Conservation (phyloP, 2,329 filamentous ascomycete species). For the Microsporum audouinii region DNA sequence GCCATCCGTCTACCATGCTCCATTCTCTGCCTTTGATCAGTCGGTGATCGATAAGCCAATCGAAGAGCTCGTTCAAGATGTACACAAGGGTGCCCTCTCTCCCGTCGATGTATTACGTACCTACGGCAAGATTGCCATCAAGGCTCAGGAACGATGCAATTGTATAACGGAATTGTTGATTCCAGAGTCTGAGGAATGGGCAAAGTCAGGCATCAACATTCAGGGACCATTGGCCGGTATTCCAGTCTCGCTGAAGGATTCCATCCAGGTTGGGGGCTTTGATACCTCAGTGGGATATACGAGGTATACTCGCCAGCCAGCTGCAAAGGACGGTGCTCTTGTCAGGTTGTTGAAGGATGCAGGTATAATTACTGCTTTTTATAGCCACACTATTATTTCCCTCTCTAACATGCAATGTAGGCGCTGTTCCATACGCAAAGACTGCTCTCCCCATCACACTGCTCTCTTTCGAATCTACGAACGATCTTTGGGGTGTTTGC, state of each 20-base stretch:
- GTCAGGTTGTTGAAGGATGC: constrained; percentile 73
- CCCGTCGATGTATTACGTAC: constrained; percentile 66
- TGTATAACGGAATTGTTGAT: constrained; percentile 82
- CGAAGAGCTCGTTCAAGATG: constrained; percentile 62
- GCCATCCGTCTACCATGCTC: constrained; percentile 51
- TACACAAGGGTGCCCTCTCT: constrained; percentile 55
- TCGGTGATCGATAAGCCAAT: constrained; percentile 62
- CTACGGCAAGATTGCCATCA: constrained; percentile 76
- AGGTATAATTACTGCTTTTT: constrained; percentile 28
- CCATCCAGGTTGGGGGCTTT: constrained; percentile 68
- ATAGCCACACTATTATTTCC: neutral
- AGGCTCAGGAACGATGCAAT: constrained; percentile 77
- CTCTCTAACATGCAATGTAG: constrained; percentile 21
- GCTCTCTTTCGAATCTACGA: constrained; percentile 71
- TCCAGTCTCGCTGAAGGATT: constrained; percentile 71
- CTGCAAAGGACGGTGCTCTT: constrained; percentile 56
- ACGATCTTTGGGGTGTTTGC: constrained; percentile 68
- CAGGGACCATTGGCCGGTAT: constrained; percentile 77
- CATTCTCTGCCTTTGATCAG: constrained; percentile 54
- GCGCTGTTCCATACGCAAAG: constrained; percentile 85
- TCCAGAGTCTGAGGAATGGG: constrained; percentile 64
- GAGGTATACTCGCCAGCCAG: constrained; percentile 56
- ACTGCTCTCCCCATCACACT: constrained; percentile 81
- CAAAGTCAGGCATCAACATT: constrained; percentile 52
- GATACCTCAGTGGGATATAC: constrained; percentile 76